phyloP scores from a whole-genome alignment of 768 basidiomycete genomes.

The Naganishia kalamii region DNA sequence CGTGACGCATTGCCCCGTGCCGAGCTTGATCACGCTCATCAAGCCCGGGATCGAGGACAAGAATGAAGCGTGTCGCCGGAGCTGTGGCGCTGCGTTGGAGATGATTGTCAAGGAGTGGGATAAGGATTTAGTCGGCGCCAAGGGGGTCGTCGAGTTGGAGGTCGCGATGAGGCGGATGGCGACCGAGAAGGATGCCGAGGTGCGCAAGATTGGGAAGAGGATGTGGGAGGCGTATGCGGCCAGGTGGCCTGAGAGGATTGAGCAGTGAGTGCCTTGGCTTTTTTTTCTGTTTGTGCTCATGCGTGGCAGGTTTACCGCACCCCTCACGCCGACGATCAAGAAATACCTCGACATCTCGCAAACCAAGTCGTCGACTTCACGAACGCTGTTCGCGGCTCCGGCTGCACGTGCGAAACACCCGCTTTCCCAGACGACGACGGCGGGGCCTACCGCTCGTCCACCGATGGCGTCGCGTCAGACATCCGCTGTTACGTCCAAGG shows the following conservation, averaged over 20 bases:
- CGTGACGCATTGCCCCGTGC: conserved; percentile 41
- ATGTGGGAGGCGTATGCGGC: conserved; percentile 45
- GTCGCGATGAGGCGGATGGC: conserved; percentile 46
- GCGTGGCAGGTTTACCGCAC: conserved; percentile 45
- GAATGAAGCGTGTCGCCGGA: conserved; percentile 37
- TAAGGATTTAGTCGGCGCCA: conserved; percentile 34
- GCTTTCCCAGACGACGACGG: neutral
- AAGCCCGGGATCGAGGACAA: conserved; percentile 45
- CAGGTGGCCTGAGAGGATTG: conserved; percentile 44
- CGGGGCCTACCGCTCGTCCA: neutral
- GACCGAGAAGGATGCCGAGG: conserved; percentile 47
- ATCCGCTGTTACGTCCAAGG: neutral
- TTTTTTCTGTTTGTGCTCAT: neutral
- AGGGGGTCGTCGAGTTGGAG: conserved; percentile 40
- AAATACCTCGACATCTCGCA: conserved; percentile 44
- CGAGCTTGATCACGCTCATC: conserved; percentile 40
- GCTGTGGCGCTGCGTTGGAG: conserved; percentile 34
- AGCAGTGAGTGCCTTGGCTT: conserved; percentile 35
- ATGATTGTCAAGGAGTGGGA: conserved; percentile 38
- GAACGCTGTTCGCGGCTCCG: conserved; percentile 1
- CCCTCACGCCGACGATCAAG: conserved; percentile 47
- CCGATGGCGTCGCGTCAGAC: neutral
- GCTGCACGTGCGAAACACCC: conserved; percentile 6
- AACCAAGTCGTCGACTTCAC: conserved; percentile 1
- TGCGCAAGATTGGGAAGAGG: conserved; percentile 44